A percentile compares a stretch with the other conserved stretches of the same genome.
Conservation (phyloP, 2,329 filamentous ascomycete genomes). For the Sarocladiaceae sp. region DNA sequence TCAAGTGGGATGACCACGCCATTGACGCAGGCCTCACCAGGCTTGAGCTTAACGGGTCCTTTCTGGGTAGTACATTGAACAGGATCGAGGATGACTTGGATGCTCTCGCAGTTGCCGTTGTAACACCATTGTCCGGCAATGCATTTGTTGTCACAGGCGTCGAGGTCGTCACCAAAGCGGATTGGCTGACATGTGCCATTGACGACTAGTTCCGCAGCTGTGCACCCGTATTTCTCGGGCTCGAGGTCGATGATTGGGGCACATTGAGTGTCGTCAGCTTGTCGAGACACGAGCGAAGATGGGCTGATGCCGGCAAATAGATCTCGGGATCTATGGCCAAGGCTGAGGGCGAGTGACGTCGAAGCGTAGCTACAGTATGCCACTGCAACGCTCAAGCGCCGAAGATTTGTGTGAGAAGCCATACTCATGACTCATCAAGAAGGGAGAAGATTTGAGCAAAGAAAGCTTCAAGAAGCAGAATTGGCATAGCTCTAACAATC, state of each 20-base stretch:
- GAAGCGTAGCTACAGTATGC: too few relatives aligned
- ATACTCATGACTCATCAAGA: too few relatives aligned
- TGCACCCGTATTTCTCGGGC: background rate
- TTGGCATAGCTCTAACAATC: too few relatives aligned
- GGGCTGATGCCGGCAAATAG: too few relatives aligned
- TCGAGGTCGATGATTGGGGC: conserved; percentile 1
- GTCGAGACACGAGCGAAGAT: background rate
- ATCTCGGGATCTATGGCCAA: background rate
- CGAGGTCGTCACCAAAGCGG: background rate
- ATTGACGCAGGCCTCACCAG: conserved; percentile 4
- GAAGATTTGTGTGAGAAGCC: too few relatives aligned
- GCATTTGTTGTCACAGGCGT: background rate
- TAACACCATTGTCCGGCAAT: background rate
- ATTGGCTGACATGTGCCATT: conserved; percentile 2
- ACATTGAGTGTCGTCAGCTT: background rate
- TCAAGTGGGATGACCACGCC: background rate
- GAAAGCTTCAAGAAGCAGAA: too few relatives aligned
- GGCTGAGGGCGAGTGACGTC: background rate
- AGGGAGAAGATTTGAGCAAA: too few relatives aligned
- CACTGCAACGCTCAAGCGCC: too few relatives aligned
- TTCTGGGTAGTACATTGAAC: background rate
- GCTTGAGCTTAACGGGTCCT: background rate
- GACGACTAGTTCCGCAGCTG: background rate
- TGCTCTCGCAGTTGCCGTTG: conserved; percentile 1
- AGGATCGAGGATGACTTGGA: conserved; percentile 1